phyloP scores from a whole-genome alignment of 306 rosid genomes.

The Pueraria montana region DNA sequence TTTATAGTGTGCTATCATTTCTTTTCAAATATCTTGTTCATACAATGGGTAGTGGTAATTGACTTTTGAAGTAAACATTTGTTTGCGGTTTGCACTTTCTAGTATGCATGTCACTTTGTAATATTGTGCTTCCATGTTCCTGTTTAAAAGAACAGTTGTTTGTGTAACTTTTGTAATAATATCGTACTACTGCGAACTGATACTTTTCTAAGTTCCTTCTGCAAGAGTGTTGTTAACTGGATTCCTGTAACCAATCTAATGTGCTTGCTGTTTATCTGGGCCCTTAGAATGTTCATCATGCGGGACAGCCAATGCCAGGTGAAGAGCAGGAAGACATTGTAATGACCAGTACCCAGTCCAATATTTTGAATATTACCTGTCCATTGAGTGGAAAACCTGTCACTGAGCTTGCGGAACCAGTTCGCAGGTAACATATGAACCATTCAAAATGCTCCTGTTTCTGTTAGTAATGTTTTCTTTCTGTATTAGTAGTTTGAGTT shows the following conservation, averaged over 20 bases:
- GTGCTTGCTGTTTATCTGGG: conserved; percentile 46
- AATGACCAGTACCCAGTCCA: conserved; percentile 85
- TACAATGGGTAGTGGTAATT: conserved; percentile 27
- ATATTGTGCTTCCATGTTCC: conserved; percentile 7
- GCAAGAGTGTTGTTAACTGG: conserved; percentile 25
- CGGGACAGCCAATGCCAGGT: conserved; percentile 92
- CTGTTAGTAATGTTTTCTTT: conserved; percentile 6
- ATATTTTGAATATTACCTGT: conserved; percentile 72
- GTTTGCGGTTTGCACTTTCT: neutral
- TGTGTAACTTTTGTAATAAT: conserved; percentile 8
- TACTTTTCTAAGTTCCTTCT: conserved; percentile 33
- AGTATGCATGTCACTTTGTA: conserved; percentile 1
- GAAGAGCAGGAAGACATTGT: conserved; percentile 94
- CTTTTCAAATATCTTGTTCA: conserved; percentile 27
- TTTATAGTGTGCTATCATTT: neutral
- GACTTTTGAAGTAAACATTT: conserved; percentile 5
- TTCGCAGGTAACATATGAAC: conserved; percentile 75
- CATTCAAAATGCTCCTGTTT: conserved; percentile 29
- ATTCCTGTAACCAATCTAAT: conserved; percentile 32
- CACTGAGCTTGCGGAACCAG: conserved; percentile 76
- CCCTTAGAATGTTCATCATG: conserved; percentile 88
- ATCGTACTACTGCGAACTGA: neutral
- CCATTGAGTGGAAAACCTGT: conserved; percentile 90
- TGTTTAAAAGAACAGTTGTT: conserved; percentile 35
- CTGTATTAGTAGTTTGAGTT: conserved; percentile 24